Evolutionary conservation across 2,329 filamentous ascomycete species (phyloP).

Genomic region (Alternaria ethzedia): DNA sequence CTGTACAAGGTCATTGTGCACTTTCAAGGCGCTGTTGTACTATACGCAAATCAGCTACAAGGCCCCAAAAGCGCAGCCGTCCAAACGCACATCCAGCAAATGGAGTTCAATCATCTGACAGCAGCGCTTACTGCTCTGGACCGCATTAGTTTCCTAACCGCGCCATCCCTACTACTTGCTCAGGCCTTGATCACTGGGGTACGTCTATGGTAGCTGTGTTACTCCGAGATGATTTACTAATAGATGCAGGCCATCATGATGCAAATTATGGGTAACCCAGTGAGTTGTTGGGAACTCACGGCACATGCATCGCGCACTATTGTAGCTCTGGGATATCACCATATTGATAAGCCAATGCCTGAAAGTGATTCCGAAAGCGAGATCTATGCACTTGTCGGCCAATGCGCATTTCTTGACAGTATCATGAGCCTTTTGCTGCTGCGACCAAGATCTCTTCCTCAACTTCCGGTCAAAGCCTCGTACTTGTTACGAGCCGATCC

Average conservation of each 20-base stretch:
- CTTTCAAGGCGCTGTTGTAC: constrained; percentile 35
- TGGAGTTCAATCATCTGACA: constrained; percentile 36
- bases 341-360: constrained; percentile 18
- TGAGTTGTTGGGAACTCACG: constrained; percentile 40
- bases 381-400: constrained; percentile 36
- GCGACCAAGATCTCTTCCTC: constrained; percentile 38
- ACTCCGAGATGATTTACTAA: not conserved
- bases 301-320: constrained; percentile 41
- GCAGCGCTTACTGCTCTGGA: constrained; percentile 40
- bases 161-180: constrained; percentile 35
- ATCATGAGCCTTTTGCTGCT: constrained; percentile 39
- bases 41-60: constrained; percentile 34
- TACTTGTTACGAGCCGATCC: constrained; percentile 32
- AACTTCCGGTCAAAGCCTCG: constrained; percentile 30
- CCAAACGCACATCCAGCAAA: constrained; percentile 32
- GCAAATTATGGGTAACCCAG: constrained; percentile 44
- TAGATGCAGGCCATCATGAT: constrained; percentile 34
- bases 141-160: constrained; percentile 34
- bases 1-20: constrained; percentile 43
- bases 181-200: constrained; percentile 42
- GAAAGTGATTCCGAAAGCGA: constrained; percentile 32
- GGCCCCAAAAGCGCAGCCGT: constrained; percentile 30
- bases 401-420: constrained; percentile 42
- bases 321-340: constrained; percentile 41
- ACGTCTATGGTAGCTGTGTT: constrained; percentile 5